Evolutionary conservation across 768 basidiomycete species (phyloP).

Genomic region (Sarcomyxa edulis): DNA sequence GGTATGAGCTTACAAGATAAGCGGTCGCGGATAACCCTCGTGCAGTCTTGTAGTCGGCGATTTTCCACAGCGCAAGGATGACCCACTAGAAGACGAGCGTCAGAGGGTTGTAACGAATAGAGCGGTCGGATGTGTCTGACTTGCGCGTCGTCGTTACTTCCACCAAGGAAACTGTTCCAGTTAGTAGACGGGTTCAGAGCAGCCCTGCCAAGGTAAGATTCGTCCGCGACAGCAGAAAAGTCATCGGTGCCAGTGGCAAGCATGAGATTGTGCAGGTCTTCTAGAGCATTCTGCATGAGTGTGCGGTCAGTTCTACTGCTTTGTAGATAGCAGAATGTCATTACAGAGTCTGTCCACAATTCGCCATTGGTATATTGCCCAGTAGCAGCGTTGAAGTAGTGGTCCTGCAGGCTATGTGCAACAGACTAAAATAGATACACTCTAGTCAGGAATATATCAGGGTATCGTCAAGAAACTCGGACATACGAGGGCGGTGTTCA

Average conservation of each 20-base stretch:
- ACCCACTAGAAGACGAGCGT: constrained; percentile 37
- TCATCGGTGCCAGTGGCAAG: constrained; percentile 38
- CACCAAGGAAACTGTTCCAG: constrained; percentile 38
- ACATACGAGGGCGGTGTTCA: background rate
- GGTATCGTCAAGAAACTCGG: background rate
- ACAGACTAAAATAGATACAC: constrained; percentile 17
- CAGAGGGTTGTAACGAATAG: background rate
- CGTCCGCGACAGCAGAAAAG: constrained; percentile 34
- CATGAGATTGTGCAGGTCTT: constrained; percentile 57
- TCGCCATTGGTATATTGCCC: constrained; percentile 46
- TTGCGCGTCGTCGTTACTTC: constrained; percentile 52
- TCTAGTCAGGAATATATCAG: background rate
- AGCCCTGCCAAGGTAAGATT: constrained; percentile 38
- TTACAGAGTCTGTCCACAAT: constrained; percentile 54
- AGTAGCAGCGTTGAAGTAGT: constrained; percentile 33
- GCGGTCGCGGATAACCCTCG: constrained; percentile 27
- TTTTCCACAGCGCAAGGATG: constrained; percentile 53
- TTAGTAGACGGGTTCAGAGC: constrained; percentile 34
- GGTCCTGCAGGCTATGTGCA: constrained; percentile 26
- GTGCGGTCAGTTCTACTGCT: no score
- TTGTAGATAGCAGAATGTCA: no score
- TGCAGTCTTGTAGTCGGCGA: constrained; percentile 43
- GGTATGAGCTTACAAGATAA: constrained; percentile 23
- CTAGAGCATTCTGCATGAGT: constrained; percentile 45
- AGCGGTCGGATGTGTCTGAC: constrained; percentile 8